Conservation (phyloP, 1,139 yeast genomes). For the Lodderomyces beijingensis region DNA sequence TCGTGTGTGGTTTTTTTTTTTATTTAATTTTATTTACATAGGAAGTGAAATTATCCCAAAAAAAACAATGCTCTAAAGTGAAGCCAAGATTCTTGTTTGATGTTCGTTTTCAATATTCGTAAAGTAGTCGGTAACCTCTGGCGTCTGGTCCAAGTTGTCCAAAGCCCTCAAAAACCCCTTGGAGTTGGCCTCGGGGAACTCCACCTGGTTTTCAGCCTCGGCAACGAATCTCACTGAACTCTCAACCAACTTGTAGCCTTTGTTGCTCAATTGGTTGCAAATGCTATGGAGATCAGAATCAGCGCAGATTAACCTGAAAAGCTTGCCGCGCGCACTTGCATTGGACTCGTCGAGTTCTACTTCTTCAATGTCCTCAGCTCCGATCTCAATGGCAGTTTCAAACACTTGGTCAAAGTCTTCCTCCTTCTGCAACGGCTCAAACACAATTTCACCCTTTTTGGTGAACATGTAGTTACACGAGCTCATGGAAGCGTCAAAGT, state of each 20-base stretch:
- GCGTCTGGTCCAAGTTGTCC: conserved; percentile 61
- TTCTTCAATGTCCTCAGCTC: conserved; percentile 77
- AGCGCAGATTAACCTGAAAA: conserved; percentile 47
- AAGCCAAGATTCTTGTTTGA: conserved; percentile 8
- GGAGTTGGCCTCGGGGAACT: conserved; percentile 47
- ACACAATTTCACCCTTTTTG: conserved; percentile 65
- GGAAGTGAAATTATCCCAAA: too few relatives aligned
- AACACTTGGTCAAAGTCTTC: conserved; percentile 58
- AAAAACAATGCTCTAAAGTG: too few relatives aligned
- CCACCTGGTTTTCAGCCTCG: conserved; percentile 55
- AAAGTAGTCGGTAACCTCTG: conserved; percentile 78
- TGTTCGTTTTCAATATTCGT: conserved; percentile 40
- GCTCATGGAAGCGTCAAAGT: conserved; percentile 64
- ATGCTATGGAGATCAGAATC: conserved; percentile 59
- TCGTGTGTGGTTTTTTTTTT: too few relatives aligned
- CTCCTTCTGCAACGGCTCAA: conserved; percentile 36
- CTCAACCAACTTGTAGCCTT: conserved; percentile 60
- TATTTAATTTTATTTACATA: too few relatives aligned
- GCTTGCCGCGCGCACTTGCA: conserved; percentile 28
- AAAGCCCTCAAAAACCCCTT: conserved; percentile 57
- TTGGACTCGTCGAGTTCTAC: conserved; percentile 36
- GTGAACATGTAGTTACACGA: conserved; percentile 79
- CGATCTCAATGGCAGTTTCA: conserved; percentile 72
- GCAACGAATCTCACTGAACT: conserved; percentile 69
- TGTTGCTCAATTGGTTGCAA: conserved; percentile 51